Conservation (phyloP, 352 stramenopile genomes). For the Phytophthora idaei region DNA sequence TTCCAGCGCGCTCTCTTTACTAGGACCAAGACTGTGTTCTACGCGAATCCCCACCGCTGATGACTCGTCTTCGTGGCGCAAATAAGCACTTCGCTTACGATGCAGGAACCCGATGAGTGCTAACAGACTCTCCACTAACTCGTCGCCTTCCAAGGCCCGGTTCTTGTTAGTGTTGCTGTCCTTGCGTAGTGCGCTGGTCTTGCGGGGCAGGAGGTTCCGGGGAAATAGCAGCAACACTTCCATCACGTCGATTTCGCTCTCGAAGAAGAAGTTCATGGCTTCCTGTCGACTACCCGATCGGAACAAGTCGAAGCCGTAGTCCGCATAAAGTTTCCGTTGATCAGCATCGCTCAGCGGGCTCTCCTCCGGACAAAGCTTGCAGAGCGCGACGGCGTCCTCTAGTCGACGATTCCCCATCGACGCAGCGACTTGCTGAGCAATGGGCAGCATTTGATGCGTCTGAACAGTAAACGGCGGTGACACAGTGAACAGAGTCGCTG, state of each 20-base stretch:
- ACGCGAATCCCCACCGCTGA: constrained; percentile 3
- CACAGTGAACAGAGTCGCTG: constrained; percentile 49
- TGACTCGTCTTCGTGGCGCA: constrained; percentile 16
- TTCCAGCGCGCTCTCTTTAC: constrained; percentile 41
- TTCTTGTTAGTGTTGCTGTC: constrained; percentile 34
- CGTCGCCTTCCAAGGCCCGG: constrained; percentile 43
- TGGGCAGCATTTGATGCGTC: constrained; percentile 56
- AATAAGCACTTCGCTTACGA: constrained; percentile 43
- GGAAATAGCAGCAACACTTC: constrained; percentile 77
- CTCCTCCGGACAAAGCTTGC: constrained; percentile 72
- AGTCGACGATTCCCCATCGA: constrained; percentile 42
- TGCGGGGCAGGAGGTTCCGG: constrained; percentile 71
- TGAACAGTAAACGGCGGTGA: constrained; percentile 54
- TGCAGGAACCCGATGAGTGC: constrained; percentile 61
- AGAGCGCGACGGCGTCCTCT: constrained; percentile 69
- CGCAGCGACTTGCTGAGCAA: constrained; percentile 58
- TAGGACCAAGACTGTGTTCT: constrained; percentile 14
- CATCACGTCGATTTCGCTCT: constrained; percentile 54
- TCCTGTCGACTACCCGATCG: constrained; percentile 22
- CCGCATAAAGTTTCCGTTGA: constrained; percentile 51
- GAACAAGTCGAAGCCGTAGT: constrained; percentile 72
- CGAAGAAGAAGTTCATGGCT: constrained; percentile 69
- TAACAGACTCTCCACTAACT: constrained; percentile 56
- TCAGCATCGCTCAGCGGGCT: constrained; percentile 61
- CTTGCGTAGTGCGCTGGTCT: constrained; percentile 34